These are phyloP conservation scores for Lunasporangiospora selenospora DNA, from an alignment of 192 early-diverging fungal genomes.

Conservation along the genomic window DNA sequence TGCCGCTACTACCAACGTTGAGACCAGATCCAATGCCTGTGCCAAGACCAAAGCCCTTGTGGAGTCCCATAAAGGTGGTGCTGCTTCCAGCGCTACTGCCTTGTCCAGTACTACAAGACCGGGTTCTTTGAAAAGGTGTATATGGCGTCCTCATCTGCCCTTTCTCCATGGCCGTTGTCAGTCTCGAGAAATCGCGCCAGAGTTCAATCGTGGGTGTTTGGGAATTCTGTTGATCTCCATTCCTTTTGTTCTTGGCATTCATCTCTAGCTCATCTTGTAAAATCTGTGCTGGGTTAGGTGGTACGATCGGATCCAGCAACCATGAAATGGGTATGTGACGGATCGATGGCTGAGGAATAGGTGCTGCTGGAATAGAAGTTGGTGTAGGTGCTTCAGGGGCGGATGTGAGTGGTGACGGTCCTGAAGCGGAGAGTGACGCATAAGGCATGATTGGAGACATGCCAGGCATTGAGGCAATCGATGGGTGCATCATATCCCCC, in stretches of 20 bases:
- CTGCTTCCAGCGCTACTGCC: too few species aligned
- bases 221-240: too few species aligned
- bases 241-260: neutral
- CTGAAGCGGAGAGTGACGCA: neutral
- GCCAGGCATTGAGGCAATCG: too few species aligned
- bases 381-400: slow-evolving; percentile 2
- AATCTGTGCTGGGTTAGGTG: slow-evolving; percentile 20
- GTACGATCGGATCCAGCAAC: slow-evolving; percentile 38
- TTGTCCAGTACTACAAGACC: slow-evolving; percentile 9
- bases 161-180: slow-evolving; percentile 27
- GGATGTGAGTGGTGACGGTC: neutral
- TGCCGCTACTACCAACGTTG: too few species aligned
- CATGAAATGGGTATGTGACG: slow-evolving; percentile 37
- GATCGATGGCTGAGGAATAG: slow-evolving; percentile 14
- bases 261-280: neutral
- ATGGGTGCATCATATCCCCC: slow-evolving; percentile 12
- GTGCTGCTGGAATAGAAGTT: neutral
- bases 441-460: neutral
- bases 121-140: slow-evolving; percentile 20
- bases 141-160: slow-evolving; percentile 32
- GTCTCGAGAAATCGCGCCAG: slow-evolving; percentile 34
- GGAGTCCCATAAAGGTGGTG: too few species aligned
- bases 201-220: too few species aligned
- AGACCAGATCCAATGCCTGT: too few species aligned
- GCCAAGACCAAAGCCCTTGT: too few species aligned